phyloP scores from a whole-genome alignment of 2,329 filamentous ascomycete species.

The Neopestalotiopsis rosae region DNA sequence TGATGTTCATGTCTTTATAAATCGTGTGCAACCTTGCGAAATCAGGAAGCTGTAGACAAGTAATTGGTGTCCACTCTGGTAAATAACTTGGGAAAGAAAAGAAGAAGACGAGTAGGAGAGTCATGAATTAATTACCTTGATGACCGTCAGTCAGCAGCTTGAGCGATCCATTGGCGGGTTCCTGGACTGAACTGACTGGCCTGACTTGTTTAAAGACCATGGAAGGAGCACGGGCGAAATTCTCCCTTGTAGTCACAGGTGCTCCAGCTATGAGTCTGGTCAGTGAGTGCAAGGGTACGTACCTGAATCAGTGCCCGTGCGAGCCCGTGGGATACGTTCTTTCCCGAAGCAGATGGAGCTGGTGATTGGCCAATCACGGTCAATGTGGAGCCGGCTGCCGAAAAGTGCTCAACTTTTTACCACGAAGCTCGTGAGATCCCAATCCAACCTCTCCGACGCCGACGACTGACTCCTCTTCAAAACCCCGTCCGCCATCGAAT shows the following conservation, averaged over 20 bases:
- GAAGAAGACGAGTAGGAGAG: no score
- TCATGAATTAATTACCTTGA: no score
- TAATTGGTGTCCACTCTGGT: no score
- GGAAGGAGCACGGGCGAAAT: background rate
- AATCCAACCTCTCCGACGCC: slow-evolving; percentile 23
- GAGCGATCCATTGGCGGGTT: no score
- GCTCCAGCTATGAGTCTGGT: background rate
- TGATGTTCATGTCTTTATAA: no score
- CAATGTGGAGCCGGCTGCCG: slow-evolving; percentile 17
- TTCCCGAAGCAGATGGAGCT: slow-evolving; percentile 2
- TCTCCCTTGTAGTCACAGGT: background rate
- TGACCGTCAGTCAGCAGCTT: no score
- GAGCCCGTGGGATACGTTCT: background rate
- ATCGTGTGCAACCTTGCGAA: no score
- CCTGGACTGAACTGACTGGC: no score
- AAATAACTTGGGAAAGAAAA: no score
- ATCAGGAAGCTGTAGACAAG: no score
- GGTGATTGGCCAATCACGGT: slow-evolving; percentile 13
- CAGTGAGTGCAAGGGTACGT: background rate
- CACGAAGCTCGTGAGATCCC: slow-evolving; percentile 22
- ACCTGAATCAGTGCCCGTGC: background rate
- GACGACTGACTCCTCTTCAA: slow-evolving; percentile 21
- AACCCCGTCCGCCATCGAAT: slow-evolving; percentile 30
- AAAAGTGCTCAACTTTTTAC: slow-evolving; percentile 19
- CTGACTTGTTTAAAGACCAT: no score